Base-by-base conservation (phyloP, 306 rosid genomes). In the Lagenaria siceraria region DNA sequence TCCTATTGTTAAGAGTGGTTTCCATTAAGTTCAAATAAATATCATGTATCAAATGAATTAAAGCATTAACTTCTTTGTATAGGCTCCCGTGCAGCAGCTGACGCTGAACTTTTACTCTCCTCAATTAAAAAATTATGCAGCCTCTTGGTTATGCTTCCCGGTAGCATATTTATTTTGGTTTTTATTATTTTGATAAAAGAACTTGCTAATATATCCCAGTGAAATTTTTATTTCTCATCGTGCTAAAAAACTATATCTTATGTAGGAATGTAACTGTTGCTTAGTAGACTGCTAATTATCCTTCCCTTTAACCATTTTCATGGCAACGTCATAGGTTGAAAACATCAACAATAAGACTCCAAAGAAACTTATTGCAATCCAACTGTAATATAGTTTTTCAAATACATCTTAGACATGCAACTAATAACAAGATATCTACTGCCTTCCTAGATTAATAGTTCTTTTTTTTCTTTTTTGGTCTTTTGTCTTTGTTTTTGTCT, bases 131-230 rank as follows among this genome's bases (percentile, higher is more conserved):
- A 92, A 81, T 79, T 94, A 73, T 90, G 96, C 72, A 78, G 98
- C 81, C 85, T 92, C 84, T 90, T 94, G 87, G 80, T 94, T 82
- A 81, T 90, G 87, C 86, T 90, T 82, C 98, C 98, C 87, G 98
- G 98, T 94, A 68, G 79, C 76, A 55, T 40, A 74, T 55, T 35
- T 81, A 31, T 65, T 71, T 65, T 54, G 5, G 14, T 69, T 24
- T 7, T 40, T 40, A 53, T 43, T 69, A 22, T 69, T 42, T 21
- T 13, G 56, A 69, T 69, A 14, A 66, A 19, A 38, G 74, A 66
- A 66, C 33, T 68, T 68, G 35, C n/a, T 40, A n/a, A 42, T 68
- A 25, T 60, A 68, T 42, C 29, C 31, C 7, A 69, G 55, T 25
- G 35, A 9, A 22, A 43, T 43, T 69, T 46, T 69, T 22, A 6